Evolutionary conservation across 441 rosid genomes (phyloP).

Genomic region (Metrosideros polymorpha): DNA sequence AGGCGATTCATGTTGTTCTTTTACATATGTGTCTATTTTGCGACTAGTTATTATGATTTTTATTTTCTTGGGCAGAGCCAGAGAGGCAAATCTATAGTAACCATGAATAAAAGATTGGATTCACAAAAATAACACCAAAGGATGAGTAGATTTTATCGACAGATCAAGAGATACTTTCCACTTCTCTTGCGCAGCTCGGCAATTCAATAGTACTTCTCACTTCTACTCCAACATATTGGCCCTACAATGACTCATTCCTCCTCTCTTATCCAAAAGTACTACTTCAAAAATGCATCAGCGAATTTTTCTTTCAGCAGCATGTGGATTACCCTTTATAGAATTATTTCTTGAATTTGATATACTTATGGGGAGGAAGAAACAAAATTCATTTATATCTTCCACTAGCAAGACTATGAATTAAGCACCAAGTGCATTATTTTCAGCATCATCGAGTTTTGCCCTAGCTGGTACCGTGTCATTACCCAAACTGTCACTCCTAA

Average conservation of each 20-base stretch:
- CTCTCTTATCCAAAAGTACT: background rate
- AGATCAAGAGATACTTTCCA: background rate
- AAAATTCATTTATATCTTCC: background rate
- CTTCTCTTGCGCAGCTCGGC: background rate
- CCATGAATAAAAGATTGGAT: background rate
- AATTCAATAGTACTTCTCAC: background rate
- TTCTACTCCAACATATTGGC: background rate
- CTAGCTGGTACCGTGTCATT: background rate
- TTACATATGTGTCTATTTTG: background rate
- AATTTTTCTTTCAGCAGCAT: background rate
- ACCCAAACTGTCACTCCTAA: background rate
- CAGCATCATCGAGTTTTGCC: background rate
- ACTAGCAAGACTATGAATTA: background rate
- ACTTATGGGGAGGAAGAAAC: background rate
- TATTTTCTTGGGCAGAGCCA: background rate
- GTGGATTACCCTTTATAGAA: background rate
- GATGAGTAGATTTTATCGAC: background rate
- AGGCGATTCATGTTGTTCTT: background rate
- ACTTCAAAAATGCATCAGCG: background rate
- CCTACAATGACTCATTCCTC: background rate
- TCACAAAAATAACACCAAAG: background rate
- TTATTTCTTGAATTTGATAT: background rate
- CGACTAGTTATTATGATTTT: background rate
- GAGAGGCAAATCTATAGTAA: background rate
- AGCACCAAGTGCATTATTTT: background rate